phyloP scores from a whole-genome alignment of 768 basidiomycete species.

The Hygrocybe coccinea region DNA sequence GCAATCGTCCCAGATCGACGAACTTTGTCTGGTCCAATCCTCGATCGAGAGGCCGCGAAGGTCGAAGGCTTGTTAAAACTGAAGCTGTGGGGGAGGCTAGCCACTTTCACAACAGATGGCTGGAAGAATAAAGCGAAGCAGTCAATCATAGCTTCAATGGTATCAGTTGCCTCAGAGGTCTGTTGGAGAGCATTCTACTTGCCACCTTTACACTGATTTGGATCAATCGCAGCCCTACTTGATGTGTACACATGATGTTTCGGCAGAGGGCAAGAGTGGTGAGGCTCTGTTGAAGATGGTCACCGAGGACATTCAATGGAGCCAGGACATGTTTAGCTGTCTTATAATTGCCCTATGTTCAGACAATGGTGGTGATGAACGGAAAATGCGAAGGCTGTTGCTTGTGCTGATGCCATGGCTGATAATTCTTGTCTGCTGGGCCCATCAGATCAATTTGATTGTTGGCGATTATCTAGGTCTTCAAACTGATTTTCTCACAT shows the following conservation, averaged over 20 bases:
- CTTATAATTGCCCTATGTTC: slow-evolving; percentile 20
- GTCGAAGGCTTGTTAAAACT: slow-evolving; percentile 4
- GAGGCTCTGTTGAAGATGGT: slow-evolving; percentile 20
- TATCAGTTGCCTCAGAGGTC: slow-evolving; percentile 25
- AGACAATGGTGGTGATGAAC: slow-evolving; percentile 22
- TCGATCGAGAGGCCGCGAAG: slow-evolving; percentile 8
- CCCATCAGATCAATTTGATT: slow-evolving; percentile 25
- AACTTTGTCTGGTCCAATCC: slow-evolving; percentile 21
- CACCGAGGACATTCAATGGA: slow-evolving; percentile 19
- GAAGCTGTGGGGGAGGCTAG: slow-evolving; percentile 17
- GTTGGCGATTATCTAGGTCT: slow-evolving; percentile 21
- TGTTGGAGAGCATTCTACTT: slow-evolving; percentile 6
- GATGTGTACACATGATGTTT: slow-evolving; percentile 19
- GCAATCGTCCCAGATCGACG: slow-evolving; percentile 22
- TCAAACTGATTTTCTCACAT: slow-evolving; percentile 11
- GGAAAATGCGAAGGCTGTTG: slow-evolving; percentile 7
- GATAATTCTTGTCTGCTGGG: slow-evolving; percentile 21
- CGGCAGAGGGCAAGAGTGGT: slow-evolving; percentile 22
- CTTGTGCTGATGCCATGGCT: slow-evolving; percentile 14
- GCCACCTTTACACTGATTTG: neutral
- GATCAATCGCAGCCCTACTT: slow-evolving; percentile 7
- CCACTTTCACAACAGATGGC: slow-evolving; percentile 26
- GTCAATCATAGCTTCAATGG: slow-evolving; percentile 20
- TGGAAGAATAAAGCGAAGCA: slow-evolving; percentile 29
- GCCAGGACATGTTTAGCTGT: slow-evolving; percentile 12